phyloP scores from a whole-genome alignment of 257 asterid species.

The Leonotis leonurus region DNA sequence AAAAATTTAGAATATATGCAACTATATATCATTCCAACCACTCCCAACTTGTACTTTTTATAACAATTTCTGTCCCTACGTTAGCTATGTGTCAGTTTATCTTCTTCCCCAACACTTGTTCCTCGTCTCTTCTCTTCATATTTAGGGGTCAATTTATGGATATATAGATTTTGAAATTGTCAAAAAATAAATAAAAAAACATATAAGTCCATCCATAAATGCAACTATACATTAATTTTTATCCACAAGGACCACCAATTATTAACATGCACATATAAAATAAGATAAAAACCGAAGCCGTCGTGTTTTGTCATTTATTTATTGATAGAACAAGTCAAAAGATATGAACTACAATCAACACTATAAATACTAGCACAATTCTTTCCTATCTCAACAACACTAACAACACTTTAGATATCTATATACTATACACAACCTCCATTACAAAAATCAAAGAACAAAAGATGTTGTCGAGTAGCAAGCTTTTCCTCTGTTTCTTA shows the following conservation, averaged over 20 bases:
- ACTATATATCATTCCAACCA: not conserved
- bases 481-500: too few species aligned
- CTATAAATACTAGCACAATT: conserved; percentile 27
- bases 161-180: not conserved
- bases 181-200: not conserved
- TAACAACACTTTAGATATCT: too few species aligned
- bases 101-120: too few species aligned
- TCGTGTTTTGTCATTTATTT: not conserved
- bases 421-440: not conserved
- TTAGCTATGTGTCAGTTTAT: too few species aligned
- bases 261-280: not conserved
- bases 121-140: too few species aligned
- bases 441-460: not conserved
- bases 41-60: too few species aligned
- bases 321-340: not conserved
- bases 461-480: too few species aligned
- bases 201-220: not conserved
- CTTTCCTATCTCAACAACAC: not conserved
- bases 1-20: not conserved
- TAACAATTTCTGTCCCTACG: too few species aligned
- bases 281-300: not conserved
- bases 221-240: not conserved
- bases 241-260: not conserved
- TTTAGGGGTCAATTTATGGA: not conserved
- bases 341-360: conserved; percentile 9